Evolutionary conservation across 2,329 filamentous ascomycete genomes (phyloP), one percentile per base, ranked within the genome.

Genomic region (Hymenoscyphus scutula): DNA sequence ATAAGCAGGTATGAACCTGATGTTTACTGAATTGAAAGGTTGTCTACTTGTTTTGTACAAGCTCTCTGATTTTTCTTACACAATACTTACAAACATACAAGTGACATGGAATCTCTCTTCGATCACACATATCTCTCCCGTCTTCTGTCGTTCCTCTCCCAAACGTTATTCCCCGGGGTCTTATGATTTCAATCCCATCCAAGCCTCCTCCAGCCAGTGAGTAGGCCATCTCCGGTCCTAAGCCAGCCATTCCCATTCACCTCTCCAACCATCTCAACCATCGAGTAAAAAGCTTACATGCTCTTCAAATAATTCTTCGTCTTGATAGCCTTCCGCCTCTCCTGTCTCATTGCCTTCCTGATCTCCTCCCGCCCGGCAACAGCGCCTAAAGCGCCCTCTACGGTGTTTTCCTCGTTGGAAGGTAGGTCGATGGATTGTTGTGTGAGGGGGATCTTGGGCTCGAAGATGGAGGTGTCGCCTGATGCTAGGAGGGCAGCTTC

Each of bases 271-370:
- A n/a, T 30, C 48, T 57, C 23, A 51, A 1, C 55, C 56, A 25
- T 53, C 11, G 13, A 3, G 3, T 13, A 34, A 34, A 11, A 34
- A 37, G 34, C 56, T 57, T 65, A 74, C 89, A 93, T 91, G 53
- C 86, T 85, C 83, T 89, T 90, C 77, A 95, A 84, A 82, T 92
- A 95, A 79, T 95, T 95, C 74, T 77, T 78, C 81, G 95, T 91
- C 85, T 93, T 94, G 73, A 95, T 95, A 77, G 82, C 84, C 64
- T 84, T 84, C 77, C 88, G 85, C 74, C 90, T 82, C 79, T 92
- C 89, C 75, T 84, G 84, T 72, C 90, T 84, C 89, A 92, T 87
- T 37, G 86, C 87, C 77, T 81, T 84, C 68, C 82, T 89, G 71
- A 93, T 78, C 70, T 87, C 85, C 65, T 82, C 80, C 73, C 89